Percentiles rank a stretch among this genome's conserved stretches.
These are phyloP conservation scores for Colletotrichum theobromicola DNA, from an alignment of 2,329 filamentous ascomycete species.

Conservation along the genomic window DNA sequence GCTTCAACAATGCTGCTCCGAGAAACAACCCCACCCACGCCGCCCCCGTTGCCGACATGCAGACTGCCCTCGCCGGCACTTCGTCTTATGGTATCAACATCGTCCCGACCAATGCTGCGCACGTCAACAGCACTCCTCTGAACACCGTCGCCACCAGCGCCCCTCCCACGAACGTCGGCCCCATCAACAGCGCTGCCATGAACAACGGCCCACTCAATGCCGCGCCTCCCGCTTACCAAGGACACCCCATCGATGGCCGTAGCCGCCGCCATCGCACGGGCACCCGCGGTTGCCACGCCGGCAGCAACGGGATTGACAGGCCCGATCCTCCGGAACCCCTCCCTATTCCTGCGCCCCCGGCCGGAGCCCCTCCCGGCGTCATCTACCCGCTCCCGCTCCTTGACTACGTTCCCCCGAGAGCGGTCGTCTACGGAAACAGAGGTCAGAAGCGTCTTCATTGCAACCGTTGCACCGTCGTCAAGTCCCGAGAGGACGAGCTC, in stretches of 20 bases:
- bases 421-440: background rate
- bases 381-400: background rate
- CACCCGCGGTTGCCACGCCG: background rate
- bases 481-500: background rate
- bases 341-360: background rate
- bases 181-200: background rate
- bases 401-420: background rate
- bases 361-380: background rate
- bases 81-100: background rate
- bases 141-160: background rate
- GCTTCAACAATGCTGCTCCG: background rate
- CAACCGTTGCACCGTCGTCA: background rate
- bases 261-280: background rate
- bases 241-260: background rate
- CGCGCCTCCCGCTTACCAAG: background rate
- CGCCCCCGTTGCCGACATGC: background rate
- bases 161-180: background rate
- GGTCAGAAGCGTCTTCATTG: background rate
- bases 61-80: background rate
- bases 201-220: background rate
- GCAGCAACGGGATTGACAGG: background rate
- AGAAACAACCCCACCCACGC: background rate
- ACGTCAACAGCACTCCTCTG: background rate
- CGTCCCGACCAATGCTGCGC: background rate
- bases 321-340: background rate